Conservation (phyloP, 2,329 filamentous ascomycete genomes). For the Monilinia polystroma region DNA sequence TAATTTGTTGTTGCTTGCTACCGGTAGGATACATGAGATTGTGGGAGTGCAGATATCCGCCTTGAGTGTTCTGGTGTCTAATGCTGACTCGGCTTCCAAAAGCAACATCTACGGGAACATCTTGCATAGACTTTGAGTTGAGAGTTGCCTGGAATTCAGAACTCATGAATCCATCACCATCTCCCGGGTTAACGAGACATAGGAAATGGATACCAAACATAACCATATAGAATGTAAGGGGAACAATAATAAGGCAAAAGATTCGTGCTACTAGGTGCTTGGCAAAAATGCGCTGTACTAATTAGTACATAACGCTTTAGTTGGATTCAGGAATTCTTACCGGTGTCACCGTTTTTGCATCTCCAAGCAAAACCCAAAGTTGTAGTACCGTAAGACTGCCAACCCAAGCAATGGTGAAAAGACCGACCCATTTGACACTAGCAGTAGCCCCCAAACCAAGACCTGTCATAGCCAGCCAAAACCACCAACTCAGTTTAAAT, state of each 20-base stretch:
- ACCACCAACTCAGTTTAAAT: conserved; percentile 93
- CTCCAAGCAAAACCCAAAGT: conserved; percentile 91
- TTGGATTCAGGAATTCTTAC: conserved; percentile 45
- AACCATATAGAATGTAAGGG: conserved; percentile 84
- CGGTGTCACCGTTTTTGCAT: conserved; percentile 79
- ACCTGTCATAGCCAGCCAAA: conserved; percentile 88
- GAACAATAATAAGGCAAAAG: conserved; percentile 90
- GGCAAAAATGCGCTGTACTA: conserved; percentile 67
- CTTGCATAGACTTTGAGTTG: conserved; percentile 95
- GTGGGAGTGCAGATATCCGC: conserved; percentile 96
- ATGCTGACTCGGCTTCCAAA: conserved; percentile 84
- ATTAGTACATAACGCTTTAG: conserved; percentile 32
- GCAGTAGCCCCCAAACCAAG: conserved; percentile 84
- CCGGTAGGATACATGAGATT: conserved; percentile 95
- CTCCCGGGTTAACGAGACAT: conserved; percentile 89
- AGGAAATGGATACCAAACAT: conserved; percentile 98
- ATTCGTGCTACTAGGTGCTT: conserved; percentile 91
- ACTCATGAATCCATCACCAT: conserved; percentile 99
- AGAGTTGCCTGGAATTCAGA: conserved; percentile 97
- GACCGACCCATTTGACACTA: conserved; percentile 98
- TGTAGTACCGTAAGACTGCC: conserved; percentile 86
- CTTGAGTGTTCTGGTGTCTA: conserved; percentile 95
- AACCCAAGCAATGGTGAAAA: conserved; percentile 99
- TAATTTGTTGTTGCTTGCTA: conserved; percentile 98
- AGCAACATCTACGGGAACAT: conserved; percentile 87